Percentiles rank a stretch among this genome's conserved stretches.
Evolutionary conservation across 2,329 filamentous ascomycete species (phyloP).

Genomic region (Apiospora arundinis): DNA sequence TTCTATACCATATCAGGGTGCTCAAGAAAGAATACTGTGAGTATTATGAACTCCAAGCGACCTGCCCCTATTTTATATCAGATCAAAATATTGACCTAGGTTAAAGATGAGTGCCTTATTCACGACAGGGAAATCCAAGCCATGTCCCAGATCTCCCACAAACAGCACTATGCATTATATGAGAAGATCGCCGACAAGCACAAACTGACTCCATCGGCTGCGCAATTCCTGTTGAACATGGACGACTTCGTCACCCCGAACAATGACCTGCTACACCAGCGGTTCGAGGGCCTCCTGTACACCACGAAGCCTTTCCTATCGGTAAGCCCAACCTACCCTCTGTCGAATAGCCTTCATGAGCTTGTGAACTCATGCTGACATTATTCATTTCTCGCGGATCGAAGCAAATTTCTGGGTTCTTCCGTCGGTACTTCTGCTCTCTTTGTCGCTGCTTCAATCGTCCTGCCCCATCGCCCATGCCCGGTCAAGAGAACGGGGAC

Average conservation of each 20-base stretch:
- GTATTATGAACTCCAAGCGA: background rate
- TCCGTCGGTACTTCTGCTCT: background rate
- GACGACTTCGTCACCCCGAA: conserved; percentile 10
- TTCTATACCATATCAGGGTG: background rate
- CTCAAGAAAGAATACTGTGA: background rate
- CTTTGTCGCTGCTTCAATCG: background rate
- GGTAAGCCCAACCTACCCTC: background rate
- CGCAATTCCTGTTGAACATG: background rate
- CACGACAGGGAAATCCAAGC: background rate
- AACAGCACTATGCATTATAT: background rate
- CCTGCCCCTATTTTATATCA: background rate
- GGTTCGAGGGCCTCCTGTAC: background rate
- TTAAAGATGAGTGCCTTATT: background rate
- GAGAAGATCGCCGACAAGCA: background rate
- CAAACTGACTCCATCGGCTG: background rate
- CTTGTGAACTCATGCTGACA: background rate
- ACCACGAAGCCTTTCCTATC: background rate
- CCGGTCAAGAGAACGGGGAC: background rate
- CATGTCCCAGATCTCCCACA: background rate
- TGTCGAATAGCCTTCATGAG: background rate
- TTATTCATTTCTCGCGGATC: background rate
- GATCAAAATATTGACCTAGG: background rate
- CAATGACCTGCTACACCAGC: background rate
- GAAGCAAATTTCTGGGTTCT: background rate
- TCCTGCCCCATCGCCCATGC: background rate